Evolutionary conservation across 352 stramenopile genomes (phyloP).

Genomic region (Phytophthora palmivora): DNA sequence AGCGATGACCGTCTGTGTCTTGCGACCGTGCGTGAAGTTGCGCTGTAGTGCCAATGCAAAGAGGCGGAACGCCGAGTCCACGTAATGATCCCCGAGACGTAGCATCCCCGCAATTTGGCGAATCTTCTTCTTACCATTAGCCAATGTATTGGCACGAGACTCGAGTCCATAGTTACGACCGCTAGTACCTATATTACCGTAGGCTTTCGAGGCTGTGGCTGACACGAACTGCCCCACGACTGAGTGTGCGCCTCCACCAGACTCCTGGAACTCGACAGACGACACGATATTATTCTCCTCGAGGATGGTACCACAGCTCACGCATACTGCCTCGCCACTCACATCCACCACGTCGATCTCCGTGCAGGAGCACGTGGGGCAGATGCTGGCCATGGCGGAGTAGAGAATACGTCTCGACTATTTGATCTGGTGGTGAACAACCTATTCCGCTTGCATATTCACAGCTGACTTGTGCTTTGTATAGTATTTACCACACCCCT

Average conservation of each 20-base stretch:
- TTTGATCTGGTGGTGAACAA: constrained; percentile 39
- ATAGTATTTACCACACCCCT: constrained; percentile 1
- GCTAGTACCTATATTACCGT: constrained; percentile 86
- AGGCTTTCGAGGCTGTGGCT: constrained; percentile 91
- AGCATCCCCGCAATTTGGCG: constrained; percentile 94
- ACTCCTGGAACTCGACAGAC: constrained; percentile 97
- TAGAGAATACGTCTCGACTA: background rate
- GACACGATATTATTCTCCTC: constrained; percentile 99
- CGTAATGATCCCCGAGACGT: constrained; percentile 93
- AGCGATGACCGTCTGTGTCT: constrained; percentile 96
- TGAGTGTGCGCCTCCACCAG: constrained; percentile 85
- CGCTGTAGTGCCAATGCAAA: constrained; percentile 96
- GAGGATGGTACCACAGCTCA: constrained; percentile 93
- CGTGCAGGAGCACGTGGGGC: constrained; percentile 95
- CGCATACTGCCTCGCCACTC: constrained; percentile 87
- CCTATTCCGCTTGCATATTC: constrained; percentile 22
- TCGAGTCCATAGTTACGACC: constrained; percentile 94
- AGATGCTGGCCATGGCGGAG: constrained; percentile 69
- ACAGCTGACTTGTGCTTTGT: constrained; percentile 8
- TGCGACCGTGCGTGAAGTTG: constrained; percentile 97
- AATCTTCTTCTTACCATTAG: constrained; percentile 95
- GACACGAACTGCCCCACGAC: constrained; percentile 98
- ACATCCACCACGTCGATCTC: constrained; percentile 96
- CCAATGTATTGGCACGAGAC: constrained; percentile 95
- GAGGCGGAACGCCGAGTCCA: constrained; percentile 96